phyloP scores from a whole-genome alignment of 805 yeast species.

The Helenozyma baotianmanensis region DNA sequence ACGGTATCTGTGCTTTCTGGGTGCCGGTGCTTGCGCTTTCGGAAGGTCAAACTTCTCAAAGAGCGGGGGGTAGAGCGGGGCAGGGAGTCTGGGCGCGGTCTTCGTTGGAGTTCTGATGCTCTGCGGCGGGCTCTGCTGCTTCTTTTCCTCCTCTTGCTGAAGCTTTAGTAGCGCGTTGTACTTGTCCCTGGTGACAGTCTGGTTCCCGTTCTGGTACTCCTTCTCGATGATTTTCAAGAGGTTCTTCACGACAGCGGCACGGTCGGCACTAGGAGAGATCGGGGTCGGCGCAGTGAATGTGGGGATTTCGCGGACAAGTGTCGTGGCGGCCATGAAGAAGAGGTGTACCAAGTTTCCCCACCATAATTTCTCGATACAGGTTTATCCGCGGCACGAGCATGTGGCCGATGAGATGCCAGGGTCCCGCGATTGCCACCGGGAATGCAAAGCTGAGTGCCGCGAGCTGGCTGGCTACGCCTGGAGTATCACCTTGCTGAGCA shows the following conservation, averaged over 20 bases:
- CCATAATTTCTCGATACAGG: neutral
- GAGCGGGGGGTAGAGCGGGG: slow-evolving; percentile 31
- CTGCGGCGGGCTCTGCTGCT: slow-evolving; percentile 2
- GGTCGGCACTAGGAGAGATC: neutral
- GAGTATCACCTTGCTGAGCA: slow-evolving; percentile 5
- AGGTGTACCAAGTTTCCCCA: slow-evolving; percentile 1
- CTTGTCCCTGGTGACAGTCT: slow-evolving; percentile 34
- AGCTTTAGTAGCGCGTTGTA: slow-evolving; percentile 26
- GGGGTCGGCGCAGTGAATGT: neutral
- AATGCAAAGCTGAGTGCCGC: too few relatives aligned
- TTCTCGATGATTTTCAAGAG: slow-evolving; percentile 25
- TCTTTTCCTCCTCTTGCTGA: slow-evolving; percentile 15
- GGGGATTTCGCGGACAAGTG: neutral
- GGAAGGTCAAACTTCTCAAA: slow-evolving; percentile 28
- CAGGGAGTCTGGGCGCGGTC: slow-evolving; percentile 20
- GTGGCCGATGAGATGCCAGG: too few relatives aligned
- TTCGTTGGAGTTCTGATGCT: neutral
- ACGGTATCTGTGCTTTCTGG: neutral
- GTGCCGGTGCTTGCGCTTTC: slow-evolving; percentile 4
- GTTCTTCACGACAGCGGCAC: slow-evolving; percentile 5
- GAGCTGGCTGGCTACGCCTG: too few relatives aligned
- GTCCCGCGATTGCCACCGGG: too few relatives aligned
- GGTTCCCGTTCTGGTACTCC: slow-evolving; percentile 36
- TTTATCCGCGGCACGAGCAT: slow-evolving; percentile 2
- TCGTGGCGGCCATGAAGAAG: slow-evolving; percentile 3